These are phyloP conservation scores for Ophiostoma pallidulum DNA, from an alignment of 2,329 filamentous ascomycete species.

Conservation along the genomic window DNA sequence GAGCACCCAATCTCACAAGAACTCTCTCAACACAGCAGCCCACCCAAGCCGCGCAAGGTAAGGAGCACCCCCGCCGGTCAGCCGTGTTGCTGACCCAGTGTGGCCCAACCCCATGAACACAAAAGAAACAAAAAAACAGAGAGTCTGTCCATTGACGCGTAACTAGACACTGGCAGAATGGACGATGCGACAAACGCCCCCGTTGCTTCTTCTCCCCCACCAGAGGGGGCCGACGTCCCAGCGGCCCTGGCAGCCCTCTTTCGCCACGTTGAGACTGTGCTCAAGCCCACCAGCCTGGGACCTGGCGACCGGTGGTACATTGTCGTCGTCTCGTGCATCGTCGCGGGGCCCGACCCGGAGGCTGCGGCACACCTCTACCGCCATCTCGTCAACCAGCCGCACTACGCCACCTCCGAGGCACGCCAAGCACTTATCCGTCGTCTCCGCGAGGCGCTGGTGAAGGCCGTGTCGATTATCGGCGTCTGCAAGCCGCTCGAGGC, in stretches of 20 bases:
- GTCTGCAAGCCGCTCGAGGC: constrained; percentile 55
- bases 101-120: too few species aligned
- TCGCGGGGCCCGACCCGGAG: constrained; percentile 41
- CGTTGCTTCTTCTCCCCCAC: too few species aligned
- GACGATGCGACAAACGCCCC: too few species aligned
- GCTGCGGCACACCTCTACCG: constrained; percentile 45
- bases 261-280: constrained; percentile 6
- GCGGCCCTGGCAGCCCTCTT: constrained; percentile 10
- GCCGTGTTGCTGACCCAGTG: too few species aligned
- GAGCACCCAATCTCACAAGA: too few species aligned
- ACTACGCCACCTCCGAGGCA: constrained; percentile 32
- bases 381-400: constrained; percentile 40
- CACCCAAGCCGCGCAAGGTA: too few species aligned
- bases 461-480: constrained; percentile 47
- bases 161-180: too few species aligned
- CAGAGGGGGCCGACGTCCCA: not conserved
- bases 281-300: constrained; percentile 14
- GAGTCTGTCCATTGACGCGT: too few species aligned
- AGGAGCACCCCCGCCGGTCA: too few species aligned
- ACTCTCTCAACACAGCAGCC: too few species aligned
- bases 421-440: constrained; percentile 40
- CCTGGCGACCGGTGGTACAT: constrained; percentile 19
- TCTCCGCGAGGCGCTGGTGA: constrained; percentile 49
- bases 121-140: too few species aligned
- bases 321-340: constrained; percentile 30